Evolutionary conservation across 179 eudicot species (phyloP), one percentile per base, ranked within the genome.

Genomic region (Silene noctiflora): DNA sequence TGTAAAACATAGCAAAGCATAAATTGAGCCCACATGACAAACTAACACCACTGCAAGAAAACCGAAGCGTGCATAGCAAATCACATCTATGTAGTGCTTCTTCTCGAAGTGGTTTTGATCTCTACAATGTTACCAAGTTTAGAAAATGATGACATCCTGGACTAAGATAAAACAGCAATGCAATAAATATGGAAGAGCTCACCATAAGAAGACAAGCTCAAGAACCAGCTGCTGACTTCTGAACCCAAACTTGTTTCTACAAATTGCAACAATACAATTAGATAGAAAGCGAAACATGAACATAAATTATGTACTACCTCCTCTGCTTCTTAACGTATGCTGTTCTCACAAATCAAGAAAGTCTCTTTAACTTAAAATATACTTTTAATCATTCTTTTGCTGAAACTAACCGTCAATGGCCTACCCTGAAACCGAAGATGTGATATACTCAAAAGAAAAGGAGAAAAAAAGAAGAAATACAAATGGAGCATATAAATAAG

Each of bases 211-310:
- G 79, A 71, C 81, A 71, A 75, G 76, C 85, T 91, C 44, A 89
- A 61, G 91, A 86, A 74, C 91, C 93, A 62, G 93, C 83, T 81
- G 90, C 87, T 55, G 96, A 84, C 82, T 91, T 91, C 81, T 91
- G 96, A 82, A 91, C 90, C 96, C 98, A 92, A 72, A 92, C 92
- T 80, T 92, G 98, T 85, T 92, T 94, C 97, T 94, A 92, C 84
- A 85, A 25, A 81, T 21, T 66, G 39, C 27, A 69, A 76, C 5
- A 72, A 53, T 71, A 62, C 16, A 16, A 63, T 55, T 53, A 46
- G 59, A 72, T 60, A 25, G 33, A 7, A 25, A 14, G 20, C 33
- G 20, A 77, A 60, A 11, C 16, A 24, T 53, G 59, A 33, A 51
- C 10, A 7, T 46, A 16, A 17, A 62, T 62, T 33, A 58, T 2